phyloP scores from a whole-genome alignment of 2,329 filamentous ascomycete genomes.

The Coniochaeta hoffmannii region DNA sequence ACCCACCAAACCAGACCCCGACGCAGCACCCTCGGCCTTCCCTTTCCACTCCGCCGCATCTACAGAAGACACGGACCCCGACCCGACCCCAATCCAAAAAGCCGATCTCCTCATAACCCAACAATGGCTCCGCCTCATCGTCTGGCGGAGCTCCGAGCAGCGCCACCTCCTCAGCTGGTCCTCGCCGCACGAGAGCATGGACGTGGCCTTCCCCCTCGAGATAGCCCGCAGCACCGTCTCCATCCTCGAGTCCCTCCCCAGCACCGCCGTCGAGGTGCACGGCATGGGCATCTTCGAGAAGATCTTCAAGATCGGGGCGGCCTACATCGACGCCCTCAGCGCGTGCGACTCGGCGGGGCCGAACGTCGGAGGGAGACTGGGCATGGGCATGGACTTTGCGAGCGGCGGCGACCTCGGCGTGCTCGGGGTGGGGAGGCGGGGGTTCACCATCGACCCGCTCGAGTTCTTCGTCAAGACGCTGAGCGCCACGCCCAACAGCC shows the following conservation, averaged over 20 bases:
- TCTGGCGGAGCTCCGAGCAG: conserved; percentile 65
- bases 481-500: conserved; percentile 34
- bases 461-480: conserved; percentile 36
- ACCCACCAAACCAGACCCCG: background rate
- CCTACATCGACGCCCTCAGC: conserved; percentile 35
- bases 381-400: conserved; percentile 23
- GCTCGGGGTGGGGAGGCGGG: conserved; percentile 21
- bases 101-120: conserved; percentile 63
- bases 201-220: conserved; percentile 53
- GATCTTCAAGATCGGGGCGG: conserved; percentile 39
- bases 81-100: conserved; percentile 55
- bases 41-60: background rate
- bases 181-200: conserved; percentile 51
- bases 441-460: conserved; percentile 30
- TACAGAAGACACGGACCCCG: conserved; percentile 11
- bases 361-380: conserved; percentile 13
- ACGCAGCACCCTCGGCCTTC: background rate
- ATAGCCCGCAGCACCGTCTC: conserved; percentile 51
- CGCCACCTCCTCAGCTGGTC: conserved; percentile 56
- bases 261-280: conserved; percentile 35
- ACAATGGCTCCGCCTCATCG: conserved; percentile 62
- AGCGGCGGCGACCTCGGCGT: conserved; percentile 22
- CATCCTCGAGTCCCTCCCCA: conserved; percentile 31
- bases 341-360: conserved; percentile 21
- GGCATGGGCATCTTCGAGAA: conserved; percentile 43